Evolutionary conservation across 1,284 basidiomycete genomes (phyloP).

Genomic region (Apiotrichum veenhuisii): DNA sequence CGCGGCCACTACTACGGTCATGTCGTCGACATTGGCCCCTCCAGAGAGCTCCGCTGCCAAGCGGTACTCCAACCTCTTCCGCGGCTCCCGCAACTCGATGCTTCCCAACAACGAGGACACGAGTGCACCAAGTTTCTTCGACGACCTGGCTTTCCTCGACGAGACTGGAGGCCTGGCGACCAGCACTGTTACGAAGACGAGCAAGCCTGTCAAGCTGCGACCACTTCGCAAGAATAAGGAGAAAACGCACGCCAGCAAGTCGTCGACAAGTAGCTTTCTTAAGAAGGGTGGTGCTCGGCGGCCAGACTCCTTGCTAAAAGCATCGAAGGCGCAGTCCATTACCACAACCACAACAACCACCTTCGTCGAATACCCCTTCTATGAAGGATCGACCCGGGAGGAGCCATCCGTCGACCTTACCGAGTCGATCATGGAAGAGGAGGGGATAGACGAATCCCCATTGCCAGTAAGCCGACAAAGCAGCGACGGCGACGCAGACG

Average conservation of each 20-base stretch:
- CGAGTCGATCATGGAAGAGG: neutral
- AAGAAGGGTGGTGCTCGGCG: neutral
- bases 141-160: conserved; percentile 1
- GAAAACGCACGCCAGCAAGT: neutral
- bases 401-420: neutral
- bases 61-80: conserved; percentile 1
- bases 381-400: neutral
- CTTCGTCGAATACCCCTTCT: neutral
- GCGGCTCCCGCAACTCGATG: neutral
- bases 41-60: neutral
- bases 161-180: neutral
- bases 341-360: neutral
- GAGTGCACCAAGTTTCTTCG: neutral
- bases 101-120: neutral
- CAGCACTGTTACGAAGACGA: neutral
- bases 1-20: neutral
- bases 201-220: neutral
- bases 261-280: neutral
- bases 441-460: neutral
- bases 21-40: neutral
- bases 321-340: neutral
- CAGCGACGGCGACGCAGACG: conserved; percentile 1
- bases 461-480: neutral
- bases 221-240: neutral
- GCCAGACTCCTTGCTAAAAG: neutral